Evolutionary conservation across 495 filamentous ascomycete genomes (phyloP).

Genomic region (Trichoderma asperelloides): DNA sequence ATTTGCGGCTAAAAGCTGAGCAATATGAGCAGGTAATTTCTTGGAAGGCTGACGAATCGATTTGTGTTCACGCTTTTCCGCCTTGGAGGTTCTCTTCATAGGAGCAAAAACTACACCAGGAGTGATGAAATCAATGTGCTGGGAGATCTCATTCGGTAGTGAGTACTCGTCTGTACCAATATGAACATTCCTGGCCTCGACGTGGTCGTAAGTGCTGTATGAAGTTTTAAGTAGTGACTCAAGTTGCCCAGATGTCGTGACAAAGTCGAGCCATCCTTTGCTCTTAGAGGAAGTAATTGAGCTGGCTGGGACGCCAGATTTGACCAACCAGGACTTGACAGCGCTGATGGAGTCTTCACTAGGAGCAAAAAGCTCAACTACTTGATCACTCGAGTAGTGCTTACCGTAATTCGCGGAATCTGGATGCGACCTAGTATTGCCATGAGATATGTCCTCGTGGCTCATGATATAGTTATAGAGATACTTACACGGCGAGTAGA

Average conservation of each 20-base stretch:
- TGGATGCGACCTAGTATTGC: constrained; percentile 45
- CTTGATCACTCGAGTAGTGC: constrained; percentile 39
- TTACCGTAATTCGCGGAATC: constrained; percentile 47
- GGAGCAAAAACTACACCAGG: constrained; percentile 32
- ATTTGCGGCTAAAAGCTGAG: background rate
- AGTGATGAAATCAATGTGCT: constrained; percentile 52
- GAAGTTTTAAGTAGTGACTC: constrained; percentile 46
- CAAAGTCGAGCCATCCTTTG: constrained; percentile 43
- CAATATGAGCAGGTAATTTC: background rate
- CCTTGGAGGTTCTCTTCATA: background rate
- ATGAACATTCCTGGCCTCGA: background rate
- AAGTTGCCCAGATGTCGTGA: constrained; percentile 42
- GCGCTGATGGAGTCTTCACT: constrained; percentile 28
- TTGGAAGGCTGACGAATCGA: background rate
- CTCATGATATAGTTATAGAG: background rate
- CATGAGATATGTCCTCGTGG: background rate
- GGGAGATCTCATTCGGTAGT: constrained; percentile 39
- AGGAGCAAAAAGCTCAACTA: constrained; percentile 46
- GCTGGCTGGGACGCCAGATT: constrained; percentile 36
- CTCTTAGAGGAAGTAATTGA: constrained; percentile 18
- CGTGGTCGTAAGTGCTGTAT: constrained; percentile 48
- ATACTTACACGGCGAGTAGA: constrained; percentile 23
- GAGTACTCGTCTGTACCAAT: constrained; percentile 31
- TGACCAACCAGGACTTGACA: constrained; percentile 41
- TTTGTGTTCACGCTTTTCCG: background rate